Base-by-base conservation (phyloP, 352 stramenopile genomes). In the Phytophthora capsici region DNA sequence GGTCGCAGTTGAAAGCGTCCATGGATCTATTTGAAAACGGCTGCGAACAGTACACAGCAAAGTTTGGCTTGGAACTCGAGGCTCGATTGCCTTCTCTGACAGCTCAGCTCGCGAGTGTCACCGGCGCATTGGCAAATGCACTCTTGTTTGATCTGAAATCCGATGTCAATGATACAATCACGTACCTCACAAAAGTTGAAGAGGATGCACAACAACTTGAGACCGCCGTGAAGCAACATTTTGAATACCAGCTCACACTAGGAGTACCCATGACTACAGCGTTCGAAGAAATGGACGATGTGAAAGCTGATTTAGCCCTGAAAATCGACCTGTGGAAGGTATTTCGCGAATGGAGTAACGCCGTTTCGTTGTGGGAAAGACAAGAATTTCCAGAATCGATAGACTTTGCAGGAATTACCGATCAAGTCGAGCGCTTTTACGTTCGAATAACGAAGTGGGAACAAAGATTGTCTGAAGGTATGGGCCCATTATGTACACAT, bases 251-350 rank as follows among this genome's bases (percentile, higher is more conserved):
- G 40, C 79, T 77, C 59, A 90, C 81, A 6, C 55, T 92, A 19
- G 76, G 69, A 1, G 30, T 92, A 22, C 79, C 84, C 2, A 66
- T 82, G 30, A 84, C 66, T 14, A 80, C 75, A 13, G 91, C 92
- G 19, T 96, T 95, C 49, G 89, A 97, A 40, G 79, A 87, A 22
- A 56, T 98, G n/a, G 74, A 80, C 1, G 77, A 89, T 22, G 66
- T 96, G 2, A 77, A 79, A 45, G 54, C 50, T 0, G 90, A 98
- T 63, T 69, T 98, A 2, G 51, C 40, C 38, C 52, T 96, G 17
- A 98, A 98, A 71, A 75, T 77, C 2, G 71, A 88, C 2, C 71
- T 98, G 30, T 98, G 92, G 92, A 86, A 81, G 30, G 79, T 80
- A 4, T 61, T 88, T 22, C 44, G 71, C n/a, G 76, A 84, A 46